phyloP scores from a whole-genome alignment of 805 yeast genomes.

The Yarrowia deformans region DNA sequence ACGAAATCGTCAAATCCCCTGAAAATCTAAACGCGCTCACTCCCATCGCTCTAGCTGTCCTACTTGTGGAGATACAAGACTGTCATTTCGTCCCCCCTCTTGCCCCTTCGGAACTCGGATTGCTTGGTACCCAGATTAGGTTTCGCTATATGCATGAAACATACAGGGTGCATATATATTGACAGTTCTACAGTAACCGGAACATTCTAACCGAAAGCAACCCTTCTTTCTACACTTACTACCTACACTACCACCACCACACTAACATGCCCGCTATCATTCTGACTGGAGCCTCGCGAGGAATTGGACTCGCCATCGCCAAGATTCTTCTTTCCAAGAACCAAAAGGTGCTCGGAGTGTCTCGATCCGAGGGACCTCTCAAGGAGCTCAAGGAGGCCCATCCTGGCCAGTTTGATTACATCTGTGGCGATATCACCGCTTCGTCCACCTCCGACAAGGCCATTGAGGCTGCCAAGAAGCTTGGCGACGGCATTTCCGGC shows the following conservation, averaged over 20 bases:
- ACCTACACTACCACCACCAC: neutral
- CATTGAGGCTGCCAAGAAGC: conserved; percentile 54
- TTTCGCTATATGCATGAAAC: neutral
- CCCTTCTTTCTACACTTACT: neutral
- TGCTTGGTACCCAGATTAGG: conserved; percentile 5
- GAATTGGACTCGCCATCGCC: conserved; percentile 84
- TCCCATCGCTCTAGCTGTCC: neutral
- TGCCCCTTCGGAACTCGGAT: conserved; percentile 1
- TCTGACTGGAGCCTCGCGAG: conserved; percentile 56
- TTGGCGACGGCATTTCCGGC: conserved; percentile 61
- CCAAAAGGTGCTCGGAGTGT: conserved; percentile 69
- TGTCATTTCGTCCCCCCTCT: too few relatives aligned
- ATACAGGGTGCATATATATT: too few relatives aligned
- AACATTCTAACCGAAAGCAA: neutral
- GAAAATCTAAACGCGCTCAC: too few relatives aligned
- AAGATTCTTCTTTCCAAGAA: conserved; percentile 55
- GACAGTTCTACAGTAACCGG: too few relatives aligned
- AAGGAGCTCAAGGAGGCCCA: conserved; percentile 54
- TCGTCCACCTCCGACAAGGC: conserved; percentile 50
- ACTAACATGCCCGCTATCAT: conserved; percentile 44
- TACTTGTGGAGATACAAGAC: neutral
- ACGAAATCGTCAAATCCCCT: too few relatives aligned
- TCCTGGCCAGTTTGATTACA: conserved; percentile 46
- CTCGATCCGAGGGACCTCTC: conserved; percentile 66
- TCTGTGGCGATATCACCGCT: conserved; percentile 64